phyloP scores from a whole-genome alignment of 169 alveolate genomes.

The Eimeria falciformis region DNA sequence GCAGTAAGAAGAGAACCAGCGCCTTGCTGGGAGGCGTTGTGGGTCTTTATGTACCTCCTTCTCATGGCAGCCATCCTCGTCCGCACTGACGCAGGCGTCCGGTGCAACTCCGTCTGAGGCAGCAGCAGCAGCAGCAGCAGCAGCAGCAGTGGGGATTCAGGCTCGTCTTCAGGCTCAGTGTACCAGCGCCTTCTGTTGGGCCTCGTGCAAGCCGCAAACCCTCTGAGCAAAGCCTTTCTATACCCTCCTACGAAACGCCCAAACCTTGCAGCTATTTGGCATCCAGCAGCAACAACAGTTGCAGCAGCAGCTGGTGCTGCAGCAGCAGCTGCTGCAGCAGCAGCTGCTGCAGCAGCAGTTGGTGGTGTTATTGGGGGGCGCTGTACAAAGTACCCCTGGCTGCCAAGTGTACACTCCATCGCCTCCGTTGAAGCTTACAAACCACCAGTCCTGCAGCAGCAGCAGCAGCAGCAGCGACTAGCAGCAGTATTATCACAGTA shows the following conservation, averaged over 20 bases:
- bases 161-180: no score
- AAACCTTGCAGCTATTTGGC: no score
- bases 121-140: constrained; percentile 29
- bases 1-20: constrained; percentile 6
- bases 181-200: no score
- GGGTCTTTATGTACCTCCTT: constrained; percentile 70
- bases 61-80: constrained; percentile 60
- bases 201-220: no score
- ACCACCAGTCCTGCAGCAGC: constrained; percentile 67
- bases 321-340: not conserved
- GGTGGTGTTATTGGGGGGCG: not conserved
- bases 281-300: no score
- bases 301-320: no score
- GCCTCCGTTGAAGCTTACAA: constrained; percentile 63
- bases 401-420: constrained; percentile 62
- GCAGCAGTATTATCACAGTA: not conserved
- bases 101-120: constrained; percentile 67
- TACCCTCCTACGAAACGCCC: no score
- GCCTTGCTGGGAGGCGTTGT: constrained; percentile 35
- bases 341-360: not conserved
- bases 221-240: no score
- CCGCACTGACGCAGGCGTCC: constrained; percentile 35
- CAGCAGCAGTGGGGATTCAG: no score
- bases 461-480: no score
- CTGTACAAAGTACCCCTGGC: constrained; percentile 49